Evolutionary conservation across 1,284 basidiomycete species (phyloP).

Genomic region (Sutorius eximius): DNA sequence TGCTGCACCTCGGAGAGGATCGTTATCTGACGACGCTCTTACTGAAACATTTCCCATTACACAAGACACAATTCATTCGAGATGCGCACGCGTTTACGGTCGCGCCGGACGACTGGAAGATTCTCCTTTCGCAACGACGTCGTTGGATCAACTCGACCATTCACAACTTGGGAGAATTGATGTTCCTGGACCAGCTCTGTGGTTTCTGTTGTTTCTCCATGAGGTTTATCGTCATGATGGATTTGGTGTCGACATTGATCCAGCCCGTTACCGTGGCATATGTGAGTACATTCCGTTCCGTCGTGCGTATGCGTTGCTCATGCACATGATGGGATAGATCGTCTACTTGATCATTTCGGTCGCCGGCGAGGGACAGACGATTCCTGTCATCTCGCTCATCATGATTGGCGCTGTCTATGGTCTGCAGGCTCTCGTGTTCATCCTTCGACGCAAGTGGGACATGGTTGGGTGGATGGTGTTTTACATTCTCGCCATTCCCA

Average conservation of each 20-base stretch:
- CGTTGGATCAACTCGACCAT: constrained; percentile 99
- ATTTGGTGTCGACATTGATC: constrained; percentile 84
- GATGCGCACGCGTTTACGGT: constrained; percentile 93
- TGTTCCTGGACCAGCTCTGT: constrained; percentile 91
- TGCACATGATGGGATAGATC: constrained; percentile 51
- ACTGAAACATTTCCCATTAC: constrained; percentile 89
- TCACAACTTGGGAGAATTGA: constrained; percentile 92
- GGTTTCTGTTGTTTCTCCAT: constrained; percentile 99
- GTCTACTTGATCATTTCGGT: constrained; percentile 84
- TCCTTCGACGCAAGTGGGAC: constrained; percentile 89
- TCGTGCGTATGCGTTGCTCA: constrained; percentile 10
- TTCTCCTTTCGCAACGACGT: constrained; percentile 94
- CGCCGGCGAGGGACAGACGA: constrained; percentile 57
- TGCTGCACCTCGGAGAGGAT: constrained; percentile 97
- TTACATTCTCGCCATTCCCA: constrained; percentile 90
- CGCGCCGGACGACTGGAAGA: constrained; percentile 91
- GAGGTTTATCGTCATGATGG: constrained; percentile 97
- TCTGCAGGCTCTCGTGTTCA: constrained; percentile 84
- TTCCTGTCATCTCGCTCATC: constrained; percentile 81
- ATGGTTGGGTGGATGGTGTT: constrained; percentile 98
- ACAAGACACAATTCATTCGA: constrained; percentile 93
- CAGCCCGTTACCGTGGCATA: constrained; percentile 94
- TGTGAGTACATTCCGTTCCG: constrained; percentile 50
- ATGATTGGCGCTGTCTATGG: constrained; percentile 95
- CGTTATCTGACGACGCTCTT: constrained; percentile 95